These are phyloP conservation scores for Inga laurina DNA, from an alignment of 306 rosid species.

Conservation along the genomic window DNA sequence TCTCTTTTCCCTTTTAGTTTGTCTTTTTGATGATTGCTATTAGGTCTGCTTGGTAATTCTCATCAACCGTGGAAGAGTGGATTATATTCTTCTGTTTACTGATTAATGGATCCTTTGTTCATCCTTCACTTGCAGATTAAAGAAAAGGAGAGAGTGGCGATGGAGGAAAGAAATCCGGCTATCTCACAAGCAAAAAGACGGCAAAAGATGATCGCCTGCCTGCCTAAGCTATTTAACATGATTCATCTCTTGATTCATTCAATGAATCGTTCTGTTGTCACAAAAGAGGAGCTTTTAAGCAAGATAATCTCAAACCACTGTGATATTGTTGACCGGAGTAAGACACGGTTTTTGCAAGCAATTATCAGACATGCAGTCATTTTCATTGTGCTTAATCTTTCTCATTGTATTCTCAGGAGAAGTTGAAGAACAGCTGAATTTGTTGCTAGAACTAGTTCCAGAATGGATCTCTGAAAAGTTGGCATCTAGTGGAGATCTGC, in stretches of 20 bases:
- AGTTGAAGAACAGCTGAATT: constrained; percentile 67
- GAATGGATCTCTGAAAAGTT: constrained; percentile 83
- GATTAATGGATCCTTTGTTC: background rate
- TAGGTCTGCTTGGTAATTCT: background rate
- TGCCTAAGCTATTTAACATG: constrained; percentile 84
- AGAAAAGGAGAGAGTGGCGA: constrained; percentile 65
- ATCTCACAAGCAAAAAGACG: constrained; percentile 78
- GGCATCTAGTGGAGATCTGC: constrained; percentile 59
- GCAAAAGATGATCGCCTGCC: constrained; percentile 54
- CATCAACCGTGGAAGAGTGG: background rate
- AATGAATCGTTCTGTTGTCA: constrained; percentile 51
- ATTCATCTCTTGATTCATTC: constrained; percentile 63
- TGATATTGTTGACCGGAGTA: constrained; percentile 69
- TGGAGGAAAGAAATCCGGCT: constrained; percentile 74
- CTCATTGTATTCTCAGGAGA: constrained; percentile 54
- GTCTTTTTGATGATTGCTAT: background rate
- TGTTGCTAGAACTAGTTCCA: constrained; percentile 71
- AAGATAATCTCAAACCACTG: constrained; percentile 55
- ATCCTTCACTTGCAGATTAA: constrained; percentile 57
- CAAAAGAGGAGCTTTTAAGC: constrained; percentile 73
- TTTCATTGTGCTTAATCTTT: constrained; percentile 26
- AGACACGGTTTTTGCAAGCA: constrained; percentile 22
- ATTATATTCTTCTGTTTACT: background rate
- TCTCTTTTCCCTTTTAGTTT: background rate
- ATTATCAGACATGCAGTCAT: background rate